Percentiles rank a stretch among this genome's conserved stretches.
Conservation (phyloP, 2,329 filamentous ascomycete species). For the Colletotrichum tabaci region DNA sequence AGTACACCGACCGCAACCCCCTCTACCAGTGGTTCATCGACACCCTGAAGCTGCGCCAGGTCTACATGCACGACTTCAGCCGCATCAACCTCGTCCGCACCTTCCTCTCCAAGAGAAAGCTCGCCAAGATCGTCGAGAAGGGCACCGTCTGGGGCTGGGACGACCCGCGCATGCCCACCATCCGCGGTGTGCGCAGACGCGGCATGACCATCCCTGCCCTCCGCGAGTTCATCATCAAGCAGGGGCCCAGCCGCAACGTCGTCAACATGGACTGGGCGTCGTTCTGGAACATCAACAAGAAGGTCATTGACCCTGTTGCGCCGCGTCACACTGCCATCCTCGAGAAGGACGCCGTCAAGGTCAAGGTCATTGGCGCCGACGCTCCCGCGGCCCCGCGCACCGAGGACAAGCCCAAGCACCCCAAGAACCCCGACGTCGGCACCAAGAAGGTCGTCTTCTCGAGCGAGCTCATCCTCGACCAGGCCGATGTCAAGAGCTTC, state of each 20-base stretch:
- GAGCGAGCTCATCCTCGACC: conserved; percentile 83
- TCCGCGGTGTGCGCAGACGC: conserved; percentile 82
- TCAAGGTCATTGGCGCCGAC: conserved; percentile 77
- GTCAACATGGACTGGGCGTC: conserved; percentile 87
- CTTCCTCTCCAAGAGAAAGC: conserved; percentile 88
- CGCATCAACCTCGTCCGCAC: conserved; percentile 89
- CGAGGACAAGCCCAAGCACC: conserved; percentile 87
- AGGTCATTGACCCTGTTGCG: conserved; percentile 83
- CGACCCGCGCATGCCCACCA: conserved; percentile 88
- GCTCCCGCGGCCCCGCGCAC: conserved; percentile 73
- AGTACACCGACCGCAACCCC: conserved; percentile 89
- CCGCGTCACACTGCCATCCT: conserved; percentile 82
- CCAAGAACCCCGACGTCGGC: conserved; percentile 89
- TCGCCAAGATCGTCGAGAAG: conserved; percentile 85
- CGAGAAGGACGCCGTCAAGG: conserved; percentile 79
- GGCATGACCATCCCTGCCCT: conserved; percentile 86
- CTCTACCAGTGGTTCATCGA: conserved; percentile 91
- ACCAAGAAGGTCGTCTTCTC: conserved; percentile 89
- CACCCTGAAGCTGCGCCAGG: conserved; percentile 79
- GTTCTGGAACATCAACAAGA: conserved; percentile 84
- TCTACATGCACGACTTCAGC: conserved; percentile 89
- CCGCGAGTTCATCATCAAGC: conserved; percentile 87
- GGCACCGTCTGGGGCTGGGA: conserved; percentile 88
- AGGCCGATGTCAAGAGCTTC: conserved; percentile 87
- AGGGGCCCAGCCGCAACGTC: conserved; percentile 87